Evolutionary conservation across 1,284 basidiomycete genomes (phyloP), one percentile per base, ranked within the genome.

Genomic region (Marasmius fiardii): DNA sequence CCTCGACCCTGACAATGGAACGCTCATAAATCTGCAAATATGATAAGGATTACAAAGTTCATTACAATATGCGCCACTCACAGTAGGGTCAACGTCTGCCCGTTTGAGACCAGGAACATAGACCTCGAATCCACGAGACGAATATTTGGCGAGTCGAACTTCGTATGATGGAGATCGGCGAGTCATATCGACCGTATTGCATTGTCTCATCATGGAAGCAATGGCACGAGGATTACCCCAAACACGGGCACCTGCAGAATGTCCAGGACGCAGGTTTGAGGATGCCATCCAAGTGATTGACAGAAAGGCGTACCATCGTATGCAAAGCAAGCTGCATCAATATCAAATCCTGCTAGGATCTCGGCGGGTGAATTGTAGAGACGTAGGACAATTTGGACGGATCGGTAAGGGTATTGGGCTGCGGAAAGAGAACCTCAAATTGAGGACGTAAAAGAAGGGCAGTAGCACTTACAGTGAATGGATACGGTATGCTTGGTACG

Each of bases 131-230:
- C 68, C 77, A 10, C 82, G 71, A 3, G 69, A 60, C 0, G 79
- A 71, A 61, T 85, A 84, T 64, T 85, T 85, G 16, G 78, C 69
- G 2, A 84, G 73, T 1, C 82, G 73, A 23, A 82, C 74, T 68
- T 85, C 82, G 59, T 85, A 85, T n/a, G 82, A 84, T 1, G 82
- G 82, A 3, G 81, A 83, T 31, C 83, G 71, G 23, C 82, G 71
- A 4, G 79, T 78, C 67, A 82, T 74, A 60, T 84, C 82, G 37
- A 82, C 74, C 0, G 79, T 82, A 64, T 84, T 84, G 66, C 75
- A 75, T 64, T 84, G 83, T 12, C 80, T 77, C 77, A 85, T 83
- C 73, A 80, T 76, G 7, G 82, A 75, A 12, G 78, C 67, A 53
- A 83, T 73, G 11, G 81, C 75, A 7, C 82, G 73, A 1, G 83